Evolutionary conservation across 345 rosid genomes (phyloP), one percentile per base, ranked within the genome.

Genomic region (Euphorbia lathyris): DNA sequence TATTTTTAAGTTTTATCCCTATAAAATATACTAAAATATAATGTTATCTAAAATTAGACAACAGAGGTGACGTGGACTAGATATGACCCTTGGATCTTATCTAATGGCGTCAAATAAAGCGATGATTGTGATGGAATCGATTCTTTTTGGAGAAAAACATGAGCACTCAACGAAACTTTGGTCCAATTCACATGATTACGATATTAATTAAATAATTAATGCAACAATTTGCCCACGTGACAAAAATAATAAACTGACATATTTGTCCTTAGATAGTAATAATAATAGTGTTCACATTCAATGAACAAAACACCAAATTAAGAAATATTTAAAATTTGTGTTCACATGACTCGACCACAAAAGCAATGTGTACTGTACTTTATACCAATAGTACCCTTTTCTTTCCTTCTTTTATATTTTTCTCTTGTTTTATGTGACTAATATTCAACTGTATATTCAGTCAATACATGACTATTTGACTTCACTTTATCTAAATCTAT

Each of bases 281-380:
- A 42, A 27, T 16, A 6, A 23, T 10, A 36, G 68, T 7, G 68
- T 65, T 65, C 57, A 65, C 42, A 65, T 65, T 47, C 25, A 0
- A 2, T 19, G 32, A 65, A 16, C 68, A 47, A 8, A 12, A 9
- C 25, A 55, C 27, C 5, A 23, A 7, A 10, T 55, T 22, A 19
- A 51, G 10, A 51, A 51, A 13, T 19, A 2, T 8, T 36, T 61
- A 1, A 40, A 7, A 4, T 40, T 40, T 32, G 23, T 22, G 22
- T 26, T 43, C 22, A 13, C 22, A 63, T 12, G 0, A 2, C 5
- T 20, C 0, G n/a, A 32, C 34, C 7, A 2, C 7, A 25, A 64
- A 43, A 45, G 55, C 38, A 64, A 64, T 45, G 67, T 34, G 64
- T 29, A 59, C 12, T 53, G 58, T 20, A 53, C 58, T 53, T n/a